Evolutionary conservation across 169 alveolate genomes (phyloP), one percentile per base, ranked within the genome.

Genomic region (Babesia gibsoni): DNA sequence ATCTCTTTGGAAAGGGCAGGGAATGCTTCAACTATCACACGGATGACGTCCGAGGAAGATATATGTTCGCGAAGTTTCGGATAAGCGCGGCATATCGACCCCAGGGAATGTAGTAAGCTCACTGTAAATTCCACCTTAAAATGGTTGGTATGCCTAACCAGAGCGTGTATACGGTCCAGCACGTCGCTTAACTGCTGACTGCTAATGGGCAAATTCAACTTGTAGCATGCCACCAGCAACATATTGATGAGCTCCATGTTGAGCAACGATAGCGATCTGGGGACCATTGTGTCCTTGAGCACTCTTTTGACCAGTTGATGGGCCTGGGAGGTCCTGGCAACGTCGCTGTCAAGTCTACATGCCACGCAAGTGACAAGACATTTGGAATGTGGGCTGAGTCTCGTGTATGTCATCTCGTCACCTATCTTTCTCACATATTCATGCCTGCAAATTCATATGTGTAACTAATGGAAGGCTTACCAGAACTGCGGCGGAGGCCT

Each of bases 351-450:
- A 4, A 77, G 49, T 35, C 48, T 77, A 32, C 79, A 61, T 30
- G 72, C 73, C 27, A 77, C 81, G 29, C 82, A 77, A 7, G 82
- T 77, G 10, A 77, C 67, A 23, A 77, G 69, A 59, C 86, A 77
- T 23, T 77, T 77, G 7, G 86, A 77, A 39, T 77, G 86, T 5
- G 86, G 86, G 73, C 82, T 67, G 46, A 77, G 29, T 37, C 65
- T 53, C 27, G 32, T 42, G 57, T 41, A 77, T n/a, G 30, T 41
- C 3, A 25, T 41, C 8, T 58, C 56, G 4, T 77, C 70, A 18
- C 48, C n/a, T 32, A 43, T 37, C 20, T 8, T 43, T 33, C 64
- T 57, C 45, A 77, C 72, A 36, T 77, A 77, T 25, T 66, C 67
- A 16, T 35, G 43, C 86, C 84, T 75, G 35, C 10, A 30, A 2